phyloP scores from a whole-genome alignment of 2,329 filamentous ascomycete genomes.

The Akanthomyces muscarius region DNA sequence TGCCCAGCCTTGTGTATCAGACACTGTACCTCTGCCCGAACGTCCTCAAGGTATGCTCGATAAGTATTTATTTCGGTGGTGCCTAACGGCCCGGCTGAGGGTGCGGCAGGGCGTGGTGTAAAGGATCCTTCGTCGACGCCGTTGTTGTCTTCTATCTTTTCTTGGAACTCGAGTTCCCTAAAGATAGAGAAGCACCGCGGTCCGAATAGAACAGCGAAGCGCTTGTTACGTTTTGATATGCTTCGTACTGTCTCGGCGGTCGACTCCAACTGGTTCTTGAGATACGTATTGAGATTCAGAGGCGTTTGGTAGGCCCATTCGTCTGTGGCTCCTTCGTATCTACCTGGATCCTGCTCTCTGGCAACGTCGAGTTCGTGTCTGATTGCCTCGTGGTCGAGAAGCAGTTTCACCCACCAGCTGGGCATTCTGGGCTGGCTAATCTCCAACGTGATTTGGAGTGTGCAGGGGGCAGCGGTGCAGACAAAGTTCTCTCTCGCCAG shows the following conservation, averaged over 20 bases:
- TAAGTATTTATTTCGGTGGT: conserved; percentile 37
- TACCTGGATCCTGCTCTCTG: conserved; percentile 41
- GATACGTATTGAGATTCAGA: conserved; percentile 46
- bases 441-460: conserved; percentile 42
- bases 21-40: conserved; percentile 46
- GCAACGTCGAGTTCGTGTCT: conserved; percentile 36
- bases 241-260: conserved; percentile 35
- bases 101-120: conserved; percentile 33
- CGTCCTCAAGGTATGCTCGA: conserved; percentile 47
- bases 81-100: conserved; percentile 29
- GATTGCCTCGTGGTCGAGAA: conserved; percentile 45
- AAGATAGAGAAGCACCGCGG: conserved; percentile 47
- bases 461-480: conserved; percentile 42
- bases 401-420: conserved; percentile 37
- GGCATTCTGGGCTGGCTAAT: conserved; percentile 47
- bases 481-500: conserved; percentile 35
- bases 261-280: conserved; percentile 45
- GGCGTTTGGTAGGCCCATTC: conserved; percentile 40
- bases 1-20: conserved; percentile 35
- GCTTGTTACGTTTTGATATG: conserved; percentile 55
- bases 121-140: conserved; percentile 38
- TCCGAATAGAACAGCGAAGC: conserved; percentile 52
- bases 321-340: conserved; percentile 43
- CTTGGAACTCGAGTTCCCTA: conserved; percentile 45
- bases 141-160: conserved; percentile 35